Evolutionary conservation across 768 basidiomycete genomes (phyloP), one percentile per base, ranked within the genome.

Genomic region (Suillus sp.): DNA sequence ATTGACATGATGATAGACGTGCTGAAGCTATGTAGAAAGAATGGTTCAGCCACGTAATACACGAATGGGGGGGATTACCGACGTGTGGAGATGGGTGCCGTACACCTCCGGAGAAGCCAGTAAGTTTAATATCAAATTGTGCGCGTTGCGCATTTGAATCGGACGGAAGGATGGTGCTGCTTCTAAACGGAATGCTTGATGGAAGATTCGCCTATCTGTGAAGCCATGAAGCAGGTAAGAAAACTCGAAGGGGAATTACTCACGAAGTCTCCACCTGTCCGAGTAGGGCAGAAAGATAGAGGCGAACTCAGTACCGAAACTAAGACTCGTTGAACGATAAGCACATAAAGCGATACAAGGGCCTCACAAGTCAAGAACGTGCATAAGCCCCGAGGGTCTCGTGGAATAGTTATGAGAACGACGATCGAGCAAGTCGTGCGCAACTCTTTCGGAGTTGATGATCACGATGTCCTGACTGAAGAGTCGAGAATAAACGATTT

Each of bases 161-260:
- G 78, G 75, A 43, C 66, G 67, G 61, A 75, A 80, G 34, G 68
- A 65, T 8, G 62, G 32, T 2, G 68, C 67, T 3, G 74, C 72
- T 35, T 70, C 72, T 10, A 68, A 65, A 18, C 68, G 69, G 66
- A 81, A 78, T 10, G 71, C 70, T 54, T 80, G 78, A 30, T 80
- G 79, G 56, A 75, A 75, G 14, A 79, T 50, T 35, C 74, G 67
- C 30, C 79, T 67, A 7, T 55, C 51, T 61, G 13, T n/a, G 10
- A 25, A 61, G 13, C 20, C 20, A 16, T 7, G 1, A 59, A n/a
- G 14, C 59, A n/a, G 25, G n/a, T 59, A 35, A 14, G 9, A 34
- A 1, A 40, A n/a, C 20, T 45, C 22, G 18, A 27, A 16, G 8
- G 37, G 30, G 30, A 16, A n/a, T 4, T 9, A 59, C 60, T 42